Base-by-base conservation (phyloP, 257 asterid species). In the Fraxinus cuspidata region DNA sequence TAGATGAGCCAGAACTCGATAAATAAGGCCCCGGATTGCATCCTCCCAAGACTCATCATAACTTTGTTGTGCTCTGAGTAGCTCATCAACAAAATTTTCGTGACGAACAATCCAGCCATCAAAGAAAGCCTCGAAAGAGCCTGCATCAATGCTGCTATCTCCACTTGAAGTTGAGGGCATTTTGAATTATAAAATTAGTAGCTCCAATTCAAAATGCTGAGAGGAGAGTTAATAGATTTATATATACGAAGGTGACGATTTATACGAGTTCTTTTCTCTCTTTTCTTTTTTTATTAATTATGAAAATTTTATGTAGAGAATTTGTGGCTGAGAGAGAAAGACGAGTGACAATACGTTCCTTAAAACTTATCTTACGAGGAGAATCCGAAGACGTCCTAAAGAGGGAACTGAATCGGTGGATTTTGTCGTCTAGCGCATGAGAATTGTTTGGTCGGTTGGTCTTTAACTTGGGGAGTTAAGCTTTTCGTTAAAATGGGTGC, bases 21-120 rank as follows among this genome's bases (percentile, higher is more conserved):
- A 77, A 4, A 86, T 72, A 0, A 90, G 81, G 32, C 76, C 72
- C 25, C 73, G 13, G 38, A 81, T 40, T 19, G 37, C 79, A 66
- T 69, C 38, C 27, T 71, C 80, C 15, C 64, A 38, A 21, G 56
- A 56, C 1, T 63, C 81, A 12, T 56, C n/a, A 3, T 37, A 25
- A 18, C 83, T 80, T 63, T 81, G 80, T 21, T 66, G 70, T 1
- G 71, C 69, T 40, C 31, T 71, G 16, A 82, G 71, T 29, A 88
- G 77, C 58, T 84, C 88, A 44, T 87, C 77, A 0, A 68, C 75
- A 0, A 83, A 56, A 0, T 69, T 63, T 12, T 86, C 85, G 18
- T 90, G 90, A 9, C 85, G 78, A 23, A 11, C 11, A 28, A 83
- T 65, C 96, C 96, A 89, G 5, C 76, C 74, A 8, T 83, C 34